Base-by-base conservation (phyloP, 1,284 basidiomycete species). In the Boletus smithii region DNA sequence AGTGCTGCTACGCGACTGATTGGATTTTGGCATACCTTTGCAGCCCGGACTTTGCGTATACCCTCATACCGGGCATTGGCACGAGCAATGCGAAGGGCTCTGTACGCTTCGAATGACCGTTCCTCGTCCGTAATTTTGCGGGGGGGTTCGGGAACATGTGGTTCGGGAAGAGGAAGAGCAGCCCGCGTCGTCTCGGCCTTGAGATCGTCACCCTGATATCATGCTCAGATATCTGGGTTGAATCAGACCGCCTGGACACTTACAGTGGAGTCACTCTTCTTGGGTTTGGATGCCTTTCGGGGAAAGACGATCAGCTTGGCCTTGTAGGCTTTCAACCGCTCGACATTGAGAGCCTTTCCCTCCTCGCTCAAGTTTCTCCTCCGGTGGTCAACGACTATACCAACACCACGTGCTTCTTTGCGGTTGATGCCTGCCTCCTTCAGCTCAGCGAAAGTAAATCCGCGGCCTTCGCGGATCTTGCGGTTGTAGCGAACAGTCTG, bases 401-500 rank as follows among this genome's bases (percentile, higher is more conserved):
- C 95, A 63, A 99, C 75, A 63, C 90, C 85, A 55, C 85, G 83
- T 35, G 97, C 97, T 75, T 94, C 87, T 79, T 97, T 98, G 76
- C 83, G 86, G 65, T 88, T 85, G 69, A 99, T 82, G 52, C 97
- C 97, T 56, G 95, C 97, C 69, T 90, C 91, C 81, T 95, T 97
- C 70, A 99, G 81, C 75, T 99, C 95, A 53, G 83, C 83, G 48
- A 92, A 73, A 57, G 95, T 95, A 81, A 99, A 99, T 56, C 95
- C 95, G 65, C 94, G 91, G 56, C 95, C 95, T 73, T 95, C 91
- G 61, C 95, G 91, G 67, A 99, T 71, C 76, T 97, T 97, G 74
- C 89, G 87, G 84, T 99, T 99, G 89, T 99, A 99, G 65, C 94
- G 92, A 65, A 97, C 81, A 51, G 95, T 98, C 67, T 93, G 95